Evolutionary conservation across 1,284 basidiomycete species (phyloP).

Genomic region (Leccinum proximum): DNA sequence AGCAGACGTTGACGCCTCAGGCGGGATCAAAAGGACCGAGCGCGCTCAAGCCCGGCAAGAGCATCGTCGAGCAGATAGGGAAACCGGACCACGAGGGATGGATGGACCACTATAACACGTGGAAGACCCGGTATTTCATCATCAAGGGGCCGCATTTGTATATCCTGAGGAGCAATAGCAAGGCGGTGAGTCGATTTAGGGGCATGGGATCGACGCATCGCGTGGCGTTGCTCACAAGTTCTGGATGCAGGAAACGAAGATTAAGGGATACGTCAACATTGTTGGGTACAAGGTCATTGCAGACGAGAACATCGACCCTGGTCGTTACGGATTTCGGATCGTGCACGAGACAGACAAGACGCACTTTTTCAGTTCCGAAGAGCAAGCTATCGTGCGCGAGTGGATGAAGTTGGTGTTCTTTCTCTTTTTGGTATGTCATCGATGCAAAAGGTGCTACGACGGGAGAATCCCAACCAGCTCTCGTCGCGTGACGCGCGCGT

Average conservation of each 20-base stretch:
- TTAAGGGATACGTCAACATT: constrained; percentile 96
- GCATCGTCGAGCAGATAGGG: constrained; percentile 86
- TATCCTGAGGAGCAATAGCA: constrained; percentile 70
- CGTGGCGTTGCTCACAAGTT: constrained; percentile 2
- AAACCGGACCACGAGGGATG: constrained; percentile 87
- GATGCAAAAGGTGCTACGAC: constrained; percentile 83
- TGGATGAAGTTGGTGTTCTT: constrained; percentile 93
- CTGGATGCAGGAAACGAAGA: constrained; percentile 73
- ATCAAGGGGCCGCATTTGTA: constrained; percentile 93
- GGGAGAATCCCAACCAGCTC: constrained; percentile 89
- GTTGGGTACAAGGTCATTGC: constrained; percentile 92
- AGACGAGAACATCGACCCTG: constrained; percentile 91
- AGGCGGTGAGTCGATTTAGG: constrained; percentile 47
- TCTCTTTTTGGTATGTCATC: neutral
- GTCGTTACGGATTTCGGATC: constrained; percentile 94
- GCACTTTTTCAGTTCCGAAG: constrained; percentile 91
- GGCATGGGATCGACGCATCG: neutral
- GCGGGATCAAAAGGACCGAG: constrained; percentile 24
- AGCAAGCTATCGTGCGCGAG: constrained; percentile 80
- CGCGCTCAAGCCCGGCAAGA: constrained; percentile 59
- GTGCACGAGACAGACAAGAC: constrained; percentile 88
- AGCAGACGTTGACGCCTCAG: constrained; percentile 44
- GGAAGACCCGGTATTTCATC: constrained; percentile 95
- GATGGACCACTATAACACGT: constrained; percentile 92
- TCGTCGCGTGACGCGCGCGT: constrained; percentile 85